Evolutionary conservation across 202 grass and related monocot species (phyloP).

Genomic region (Cymbopogon flexuosus): DNA sequence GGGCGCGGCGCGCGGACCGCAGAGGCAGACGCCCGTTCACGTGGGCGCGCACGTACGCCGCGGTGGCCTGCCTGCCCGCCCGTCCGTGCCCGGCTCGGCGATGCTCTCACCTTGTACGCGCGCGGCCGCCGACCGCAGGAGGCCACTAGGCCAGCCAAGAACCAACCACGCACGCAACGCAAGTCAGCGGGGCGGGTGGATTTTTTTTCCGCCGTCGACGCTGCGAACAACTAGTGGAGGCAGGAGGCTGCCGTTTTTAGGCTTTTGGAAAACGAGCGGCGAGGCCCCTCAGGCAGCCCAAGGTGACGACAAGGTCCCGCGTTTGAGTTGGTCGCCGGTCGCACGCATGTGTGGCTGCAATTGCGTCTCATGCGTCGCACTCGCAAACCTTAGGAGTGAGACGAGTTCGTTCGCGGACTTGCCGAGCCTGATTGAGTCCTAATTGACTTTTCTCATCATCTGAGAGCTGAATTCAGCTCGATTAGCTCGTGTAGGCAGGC

Average conservation of each 20-base stretch:
- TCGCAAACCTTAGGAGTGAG: neutral
- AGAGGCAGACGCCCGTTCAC: neutral
- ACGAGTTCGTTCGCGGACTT: no score
- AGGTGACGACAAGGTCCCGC: neutral
- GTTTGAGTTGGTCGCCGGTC: neutral
- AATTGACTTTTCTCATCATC: neutral
- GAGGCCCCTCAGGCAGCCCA: neutral
- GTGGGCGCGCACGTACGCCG: neutral
- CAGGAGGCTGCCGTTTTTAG: neutral
- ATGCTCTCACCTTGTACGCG: neutral
- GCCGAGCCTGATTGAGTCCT: no score
- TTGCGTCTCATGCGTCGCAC: neutral
- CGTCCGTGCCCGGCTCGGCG: no score
- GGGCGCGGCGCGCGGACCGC: neutral
- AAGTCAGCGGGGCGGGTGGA: slow-evolving; percentile 25
- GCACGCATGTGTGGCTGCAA: neutral
- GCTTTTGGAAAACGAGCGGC: neutral
- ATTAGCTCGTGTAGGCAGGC: neutral
- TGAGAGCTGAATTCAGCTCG: neutral
- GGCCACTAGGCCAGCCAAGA: neutral
- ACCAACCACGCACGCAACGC: neutral
- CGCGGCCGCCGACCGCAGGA: neutral
- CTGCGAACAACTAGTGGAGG: neutral
- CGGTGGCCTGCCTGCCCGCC: neutral
- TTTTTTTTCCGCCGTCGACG: neutral